Conservation (phyloP, 2,329 filamentous ascomycete species). For the Cytospora chrysosperma region DNA sequence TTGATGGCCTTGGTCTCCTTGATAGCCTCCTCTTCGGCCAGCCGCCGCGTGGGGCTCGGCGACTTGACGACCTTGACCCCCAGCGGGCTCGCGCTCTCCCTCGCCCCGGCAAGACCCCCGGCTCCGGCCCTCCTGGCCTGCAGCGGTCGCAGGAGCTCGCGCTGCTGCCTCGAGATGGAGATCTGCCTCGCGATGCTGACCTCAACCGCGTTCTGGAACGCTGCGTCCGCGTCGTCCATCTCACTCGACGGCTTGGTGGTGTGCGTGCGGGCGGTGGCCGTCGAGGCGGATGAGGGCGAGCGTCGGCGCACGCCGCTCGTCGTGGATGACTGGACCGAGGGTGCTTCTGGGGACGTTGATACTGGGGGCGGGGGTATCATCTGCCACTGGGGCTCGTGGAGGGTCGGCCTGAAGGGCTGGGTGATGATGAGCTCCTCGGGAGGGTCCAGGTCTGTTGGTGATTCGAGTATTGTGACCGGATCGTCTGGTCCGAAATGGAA, state of each 20-base stretch:
- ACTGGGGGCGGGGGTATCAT: conserved; percentile 44
- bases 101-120: neutral
- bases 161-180: conserved; percentile 61
- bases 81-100: conserved; percentile 14
- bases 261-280: conserved; percentile 31
- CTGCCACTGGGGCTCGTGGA: conserved; percentile 47
- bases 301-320: conserved; percentile 27
- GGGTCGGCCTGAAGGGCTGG: conserved; percentile 37
- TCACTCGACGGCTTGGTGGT: conserved; percentile 35
- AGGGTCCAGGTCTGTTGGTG: conserved; percentile 35
- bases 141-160: conserved; percentile 56
- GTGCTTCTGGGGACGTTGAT: conserved; percentile 32
- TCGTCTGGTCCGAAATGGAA: conserved; percentile 36
- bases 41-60: conserved; percentile 19
- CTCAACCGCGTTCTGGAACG: conserved; percentile 57
- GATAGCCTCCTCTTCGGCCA: conserved; percentile 36
- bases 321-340: conserved; percentile 36
- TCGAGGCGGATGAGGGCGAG: conserved; percentile 26
- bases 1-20: conserved; percentile 41
- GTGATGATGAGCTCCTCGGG: conserved; percentile 30
- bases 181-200: conserved; percentile 69
- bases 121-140: conserved; percentile 33
- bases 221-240: conserved; percentile 41
- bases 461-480: conserved; percentile 42
- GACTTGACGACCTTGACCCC: conserved; percentile 27